A percentile compares a stretch with the other conserved stretches of the same genome.
phyloP scores from a whole-genome alignment of 345 rosid species.

The Eucalyptus brandiana region DNA sequence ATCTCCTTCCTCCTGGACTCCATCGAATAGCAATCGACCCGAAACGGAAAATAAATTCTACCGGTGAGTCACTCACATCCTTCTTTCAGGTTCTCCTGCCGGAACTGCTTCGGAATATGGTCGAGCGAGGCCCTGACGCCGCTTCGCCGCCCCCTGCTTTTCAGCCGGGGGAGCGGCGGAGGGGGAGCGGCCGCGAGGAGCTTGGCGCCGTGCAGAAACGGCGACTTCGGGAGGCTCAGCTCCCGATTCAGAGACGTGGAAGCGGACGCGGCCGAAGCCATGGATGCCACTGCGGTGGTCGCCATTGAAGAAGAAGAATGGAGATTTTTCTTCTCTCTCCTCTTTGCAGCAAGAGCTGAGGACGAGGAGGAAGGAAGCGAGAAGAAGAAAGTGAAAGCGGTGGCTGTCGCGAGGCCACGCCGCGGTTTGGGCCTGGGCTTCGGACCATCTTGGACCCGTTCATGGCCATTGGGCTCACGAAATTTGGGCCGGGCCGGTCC shows the following conservation, averaged over 20 bases:
- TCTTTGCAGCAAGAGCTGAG: background rate
- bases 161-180: background rate
- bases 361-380: background rate
- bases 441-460: background rate
- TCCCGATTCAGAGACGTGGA: background rate
- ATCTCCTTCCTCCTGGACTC: background rate
- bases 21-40: background rate
- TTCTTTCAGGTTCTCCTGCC: slow-evolving; percentile 61
- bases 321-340: background rate
- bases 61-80: slow-evolving; percentile 36
- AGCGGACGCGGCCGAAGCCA: background rate
- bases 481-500: background rate
- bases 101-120: slow-evolving; percentile 75
- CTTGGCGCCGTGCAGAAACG: background rate
- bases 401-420: background rate
- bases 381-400: background rate
- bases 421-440: background rate
- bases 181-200: background rate
- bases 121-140: slow-evolving; percentile 8
- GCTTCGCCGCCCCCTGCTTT: background rate
- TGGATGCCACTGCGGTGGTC: slow-evolving; percentile 1
- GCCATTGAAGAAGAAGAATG: slow-evolving; percentile 25
- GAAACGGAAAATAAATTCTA: background rate
- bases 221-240: background rate
- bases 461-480: background rate